Conservation (phyloP, 2,329 filamentous ascomycete species). For the Aphanoascus verrucosus region DNA sequence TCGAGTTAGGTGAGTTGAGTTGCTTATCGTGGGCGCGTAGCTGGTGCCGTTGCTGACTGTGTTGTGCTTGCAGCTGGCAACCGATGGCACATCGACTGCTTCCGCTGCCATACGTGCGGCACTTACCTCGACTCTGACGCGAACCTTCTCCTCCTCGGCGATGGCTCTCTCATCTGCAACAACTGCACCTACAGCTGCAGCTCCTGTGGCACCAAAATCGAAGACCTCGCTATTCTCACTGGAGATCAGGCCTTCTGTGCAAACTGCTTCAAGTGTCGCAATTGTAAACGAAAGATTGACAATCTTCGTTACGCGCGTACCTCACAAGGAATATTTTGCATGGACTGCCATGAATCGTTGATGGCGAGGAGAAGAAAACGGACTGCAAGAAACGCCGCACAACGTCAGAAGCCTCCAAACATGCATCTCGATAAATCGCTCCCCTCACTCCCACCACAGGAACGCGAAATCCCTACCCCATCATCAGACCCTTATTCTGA, state of each 20-base stretch:
- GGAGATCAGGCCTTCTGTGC: slow-evolving; percentile 97
- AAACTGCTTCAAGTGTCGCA: slow-evolving; percentile 91
- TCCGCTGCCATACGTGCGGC: slow-evolving; percentile 90
- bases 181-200: slow-evolving; percentile 99
- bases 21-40: slow-evolving; percentile 11
- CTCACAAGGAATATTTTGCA: slow-evolving; percentile 97
- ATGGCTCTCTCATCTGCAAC: slow-evolving; percentile 97
- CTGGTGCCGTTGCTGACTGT: slow-evolving; percentile 2
- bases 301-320: slow-evolving; percentile 95
- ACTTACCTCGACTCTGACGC: slow-evolving; percentile 96
- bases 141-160: slow-evolving; percentile 89
- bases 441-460: slow-evolving; percentile 69
- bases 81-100: slow-evolving; percentile 98
- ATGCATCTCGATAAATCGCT: slow-evolving; percentile 82
- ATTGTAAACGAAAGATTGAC: slow-evolving; percentile 98
- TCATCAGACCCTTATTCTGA: slow-evolving; percentile 50
- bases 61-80: slow-evolving; percentile 58
- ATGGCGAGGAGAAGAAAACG: slow-evolving; percentile 83
- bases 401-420: slow-evolving; percentile 21
- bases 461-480: slow-evolving; percentile 47
- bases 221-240: slow-evolving; percentile 92
- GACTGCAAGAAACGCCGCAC: slow-evolving; percentile 29
- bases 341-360: slow-evolving; percentile 93
- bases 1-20: slow-evolving; percentile 77
- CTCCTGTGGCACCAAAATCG: slow-evolving; percentile 93